phyloP scores from a whole-genome alignment of 768 basidiomycete species.

The Calocybe indica region DNA sequence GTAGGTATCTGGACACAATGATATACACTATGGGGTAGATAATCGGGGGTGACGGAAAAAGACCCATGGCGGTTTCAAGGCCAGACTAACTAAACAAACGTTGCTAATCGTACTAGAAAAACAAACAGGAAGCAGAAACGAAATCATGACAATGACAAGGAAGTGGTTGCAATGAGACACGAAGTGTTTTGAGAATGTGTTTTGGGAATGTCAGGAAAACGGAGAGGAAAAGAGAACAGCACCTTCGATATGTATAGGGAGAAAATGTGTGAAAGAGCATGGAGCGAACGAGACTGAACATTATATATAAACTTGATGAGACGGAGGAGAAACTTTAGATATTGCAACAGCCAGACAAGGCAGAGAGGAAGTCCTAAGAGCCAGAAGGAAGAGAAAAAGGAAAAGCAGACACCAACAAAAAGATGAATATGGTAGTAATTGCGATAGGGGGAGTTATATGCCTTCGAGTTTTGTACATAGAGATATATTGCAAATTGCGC shows the following conservation, averaged over 20 bases:
- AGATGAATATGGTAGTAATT: conserved; percentile 18
- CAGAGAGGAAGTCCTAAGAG: conserved; percentile 13
- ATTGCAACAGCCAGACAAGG: conserved; percentile 17
- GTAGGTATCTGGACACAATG: conserved; percentile 18
- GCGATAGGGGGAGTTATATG: conserved; percentile 6
- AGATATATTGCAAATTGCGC: conserved; percentile 16
- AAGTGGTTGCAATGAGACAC: background rate
- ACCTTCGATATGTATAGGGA: conserved; percentile 6
- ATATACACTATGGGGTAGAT: conserved; percentile 20
- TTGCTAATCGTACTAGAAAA: conserved; percentile 11
- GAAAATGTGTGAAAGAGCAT: conserved; percentile 10
- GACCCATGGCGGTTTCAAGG: conserved; percentile 5
- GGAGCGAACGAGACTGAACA: conserved; percentile 8
- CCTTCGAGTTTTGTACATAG: conserved; percentile 14
- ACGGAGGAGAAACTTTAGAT: conserved; percentile 13
- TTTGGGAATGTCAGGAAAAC: background rate
- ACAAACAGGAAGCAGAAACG: conserved; percentile 9
- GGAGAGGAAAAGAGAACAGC: background rate
- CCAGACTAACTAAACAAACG: conserved; percentile 15
- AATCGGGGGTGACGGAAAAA: conserved; percentile 4
- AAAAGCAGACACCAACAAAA: conserved; percentile 16
- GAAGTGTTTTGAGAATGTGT: background rate
- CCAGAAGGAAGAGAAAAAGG: conserved; percentile 11
- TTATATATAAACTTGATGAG: conserved; percentile 10
- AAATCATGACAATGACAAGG: conserved; percentile 11